Conservation (phyloP, 352 stramenopile genomes). For the Phytopythium cucurbitacearum region DNA sequence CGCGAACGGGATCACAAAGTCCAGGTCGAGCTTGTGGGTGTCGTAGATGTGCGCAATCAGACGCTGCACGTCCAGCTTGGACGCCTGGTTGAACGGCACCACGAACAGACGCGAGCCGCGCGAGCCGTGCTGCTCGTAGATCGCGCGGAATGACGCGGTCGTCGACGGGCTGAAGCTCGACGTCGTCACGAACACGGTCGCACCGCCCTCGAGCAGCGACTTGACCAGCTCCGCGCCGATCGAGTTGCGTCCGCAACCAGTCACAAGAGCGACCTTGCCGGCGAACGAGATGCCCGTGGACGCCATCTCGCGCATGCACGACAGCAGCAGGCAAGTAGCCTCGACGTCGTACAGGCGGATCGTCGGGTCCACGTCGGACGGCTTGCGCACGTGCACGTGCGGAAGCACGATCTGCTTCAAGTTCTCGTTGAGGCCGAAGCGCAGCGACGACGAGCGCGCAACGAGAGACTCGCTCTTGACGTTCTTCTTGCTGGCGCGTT, state of each 20-base stretch:
- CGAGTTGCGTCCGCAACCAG: conserved; percentile 79
- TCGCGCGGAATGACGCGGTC: conserved; percentile 59
- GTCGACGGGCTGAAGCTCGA: conserved; percentile 67
- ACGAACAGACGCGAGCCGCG: conserved; percentile 75
- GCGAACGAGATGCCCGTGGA: conserved; percentile 79
- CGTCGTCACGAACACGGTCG: conserved; percentile 83
- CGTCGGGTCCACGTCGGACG: conserved; percentile 67
- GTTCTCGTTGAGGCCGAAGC: conserved; percentile 51
- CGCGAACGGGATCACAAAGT: conserved; percentile 87
- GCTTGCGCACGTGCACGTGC: conserved; percentile 75
- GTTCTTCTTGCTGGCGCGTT: conserved; percentile 23
- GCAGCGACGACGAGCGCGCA: conserved; percentile 42
- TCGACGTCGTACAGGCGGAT: conserved; percentile 81
- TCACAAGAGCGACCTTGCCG: conserved; percentile 83
- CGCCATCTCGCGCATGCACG: conserved; percentile 85
- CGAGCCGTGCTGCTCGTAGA: conserved; percentile 84
- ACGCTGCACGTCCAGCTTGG: conserved; percentile 64
- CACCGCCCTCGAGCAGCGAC: conserved; percentile 78
- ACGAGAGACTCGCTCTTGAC: conserved; percentile 28
- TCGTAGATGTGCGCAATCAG: conserved; percentile 83
- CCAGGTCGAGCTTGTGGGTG: conserved; percentile 73
- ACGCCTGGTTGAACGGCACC: conserved; percentile 85
- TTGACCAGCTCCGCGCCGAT: conserved; percentile 85
- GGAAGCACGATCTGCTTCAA: conserved; percentile 65
- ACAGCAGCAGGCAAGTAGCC: conserved; percentile 70